These are phyloP conservation scores for Helotiales sp. DNA, from an alignment of 2,329 filamentous ascomycete species.

Conservation along the genomic window DNA sequence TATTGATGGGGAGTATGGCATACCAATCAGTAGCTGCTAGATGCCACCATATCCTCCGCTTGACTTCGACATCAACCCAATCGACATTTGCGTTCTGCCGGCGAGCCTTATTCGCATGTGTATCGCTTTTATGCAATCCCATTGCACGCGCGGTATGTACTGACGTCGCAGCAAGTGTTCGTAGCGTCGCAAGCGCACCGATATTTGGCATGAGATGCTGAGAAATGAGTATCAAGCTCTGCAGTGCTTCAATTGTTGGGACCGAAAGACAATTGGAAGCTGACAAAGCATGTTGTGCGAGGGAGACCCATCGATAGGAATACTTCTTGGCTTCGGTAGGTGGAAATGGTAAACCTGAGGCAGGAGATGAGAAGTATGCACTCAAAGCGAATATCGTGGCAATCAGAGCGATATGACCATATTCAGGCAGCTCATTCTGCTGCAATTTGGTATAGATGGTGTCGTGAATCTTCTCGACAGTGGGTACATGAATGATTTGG, in stretches of 20 bases:
- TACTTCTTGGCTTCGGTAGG: constrained; percentile 1
- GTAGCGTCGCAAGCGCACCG: constrained; percentile 37
- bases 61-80: constrained; percentile 36
- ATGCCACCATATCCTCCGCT: constrained; percentile 44
- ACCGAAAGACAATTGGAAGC: constrained; percentile 30
- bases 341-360: constrained; percentile 8
- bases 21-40: constrained; percentile 39
- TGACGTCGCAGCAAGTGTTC: constrained; percentile 34
- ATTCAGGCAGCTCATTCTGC: constrained; percentile 11
- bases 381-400: constrained; percentile 22
- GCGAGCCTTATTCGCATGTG: constrained; percentile 20
- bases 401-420: constrained; percentile 20
- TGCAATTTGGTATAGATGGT: constrained; percentile 20
- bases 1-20: constrained; percentile 14
- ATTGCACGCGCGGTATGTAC: constrained; percentile 30
- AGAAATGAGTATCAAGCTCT: constrained; percentile 37
- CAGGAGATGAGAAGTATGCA: constrained; percentile 20
- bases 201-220: constrained; percentile 39
- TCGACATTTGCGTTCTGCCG: constrained; percentile 21
- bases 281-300: constrained; percentile 23
- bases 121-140: constrained; percentile 24
- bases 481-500: constrained; percentile 27
- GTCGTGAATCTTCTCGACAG: constrained; percentile 14
- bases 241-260: constrained; percentile 38
- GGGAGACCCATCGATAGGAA: constrained; percentile 14